phyloP scores from a whole-genome alignment of 331 rosid genomes.

The Prunus yedoensis region DNA sequence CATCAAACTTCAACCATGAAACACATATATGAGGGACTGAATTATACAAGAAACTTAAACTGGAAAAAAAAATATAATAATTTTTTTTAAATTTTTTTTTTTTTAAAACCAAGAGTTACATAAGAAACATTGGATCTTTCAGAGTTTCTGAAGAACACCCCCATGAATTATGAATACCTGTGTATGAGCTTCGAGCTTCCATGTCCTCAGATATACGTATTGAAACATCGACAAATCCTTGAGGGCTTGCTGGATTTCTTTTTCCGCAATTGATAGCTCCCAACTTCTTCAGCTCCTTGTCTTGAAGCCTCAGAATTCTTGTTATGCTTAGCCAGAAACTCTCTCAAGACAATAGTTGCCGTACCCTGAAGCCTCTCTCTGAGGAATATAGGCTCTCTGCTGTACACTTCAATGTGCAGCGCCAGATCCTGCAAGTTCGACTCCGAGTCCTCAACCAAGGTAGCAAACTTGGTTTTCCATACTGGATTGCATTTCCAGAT shows the following conservation, averaged over 20 bases:
- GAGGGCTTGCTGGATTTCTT: conserved; percentile 52
- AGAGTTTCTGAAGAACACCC: neutral
- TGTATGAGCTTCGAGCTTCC: conserved; percentile 43
- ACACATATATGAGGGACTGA: neutral
- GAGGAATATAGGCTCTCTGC: conserved; percentile 73
- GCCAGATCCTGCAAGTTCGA: conserved; percentile 48
- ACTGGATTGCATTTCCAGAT: conserved; percentile 69
- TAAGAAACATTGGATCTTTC: neutral
- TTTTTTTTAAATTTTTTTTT: no score
- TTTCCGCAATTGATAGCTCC: conserved; percentile 70
- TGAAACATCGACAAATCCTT: conserved; percentile 67
- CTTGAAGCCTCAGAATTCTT: conserved; percentile 41
- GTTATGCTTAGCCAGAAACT: conserved; percentile 56
- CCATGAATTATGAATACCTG: conserved; percentile 38
- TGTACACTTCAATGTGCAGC: conserved; percentile 66
- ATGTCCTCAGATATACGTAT: conserved; percentile 49
- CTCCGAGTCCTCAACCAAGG: conserved; percentile 51
- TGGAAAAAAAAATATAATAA: no score
- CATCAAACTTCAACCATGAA: neutral
- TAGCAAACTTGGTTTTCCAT: conserved; percentile 74
- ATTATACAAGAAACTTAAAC: neutral
- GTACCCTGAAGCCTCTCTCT: conserved; percentile 73
- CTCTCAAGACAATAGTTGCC: conserved; percentile 54
- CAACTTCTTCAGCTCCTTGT: conserved; percentile 49
- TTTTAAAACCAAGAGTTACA: no score